Evolutionary conservation across 768 basidiomycete species (phyloP), one percentile per base, ranked within the genome.

Genomic region (Solioccasus polychromus): DNA sequence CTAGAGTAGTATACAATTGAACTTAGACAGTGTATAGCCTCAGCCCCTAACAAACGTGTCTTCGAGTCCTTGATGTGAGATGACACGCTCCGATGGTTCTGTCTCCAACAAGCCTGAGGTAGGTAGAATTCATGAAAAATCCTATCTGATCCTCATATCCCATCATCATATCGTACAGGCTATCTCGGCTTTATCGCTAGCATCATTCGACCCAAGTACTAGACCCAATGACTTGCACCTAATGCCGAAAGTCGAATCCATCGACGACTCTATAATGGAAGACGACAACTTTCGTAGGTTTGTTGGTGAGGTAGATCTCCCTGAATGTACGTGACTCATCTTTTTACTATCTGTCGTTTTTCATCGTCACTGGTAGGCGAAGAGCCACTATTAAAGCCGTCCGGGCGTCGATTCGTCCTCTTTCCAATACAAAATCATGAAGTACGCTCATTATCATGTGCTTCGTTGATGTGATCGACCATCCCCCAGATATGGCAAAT

Each of bases 401-500:
- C 42, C 3, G 35, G 35, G 12, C 42, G 32, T 24, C 24, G 42
- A 6, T 42, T 42, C 3, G 30, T 31, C 2, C 24, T 42, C 6
- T 42, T 35, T 8, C 42, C 42, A 8, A 42, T 42, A 18, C 42
- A 42, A 42, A 25, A 42, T 9, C 17, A 35, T 4, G 32, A 35
- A 24, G 42, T 35, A 35, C 10, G 18, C 18, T 17, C 15, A 17
- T 31, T 5, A 4, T 17, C 15, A 4, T 18, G 32, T 7, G 4
- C 32, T 4, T 18, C 6, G 4, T 34, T n/a, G 4, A 11, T 10
- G n/a, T 34, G 17, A 34, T 18, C 18, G 15, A 34, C 17, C 32
- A 34, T n/a, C 17, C 8, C 32, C 17, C 18, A 34, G 32, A 34
- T 34, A n/a, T 34, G 32, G 32, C 15, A 12, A 34, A 34, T 34